Conservation (phyloP, 176 grass and related monocot genomes). For the Carex parvula region DNA sequence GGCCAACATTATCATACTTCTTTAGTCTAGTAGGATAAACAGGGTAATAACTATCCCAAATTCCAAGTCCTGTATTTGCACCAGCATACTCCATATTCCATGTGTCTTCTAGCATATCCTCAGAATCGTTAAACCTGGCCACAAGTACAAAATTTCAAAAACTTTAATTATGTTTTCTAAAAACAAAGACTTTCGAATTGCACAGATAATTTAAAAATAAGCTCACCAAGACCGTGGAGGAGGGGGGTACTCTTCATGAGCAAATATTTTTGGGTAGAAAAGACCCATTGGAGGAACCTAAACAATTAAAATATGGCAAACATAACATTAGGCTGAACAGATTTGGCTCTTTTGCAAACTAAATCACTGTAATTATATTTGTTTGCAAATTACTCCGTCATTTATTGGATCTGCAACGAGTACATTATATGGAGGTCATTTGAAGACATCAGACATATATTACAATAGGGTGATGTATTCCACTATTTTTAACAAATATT, state of each 20-base stretch:
- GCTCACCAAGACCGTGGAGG: slow-evolving; percentile 83
- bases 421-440: not conserved
- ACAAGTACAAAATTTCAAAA: slow-evolving; percentile 16
- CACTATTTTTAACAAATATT: not conserved
- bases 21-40: slow-evolving; percentile 64
- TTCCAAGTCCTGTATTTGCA: slow-evolving; percentile 58
- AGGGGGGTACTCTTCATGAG: slow-evolving; percentile 75
- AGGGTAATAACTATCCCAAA: slow-evolving; percentile 78
- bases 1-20: slow-evolving; percentile 86
- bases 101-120: slow-evolving; percentile 97
- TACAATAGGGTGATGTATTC: not conserved
- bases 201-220: not conserved
- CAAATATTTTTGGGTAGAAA: slow-evolving; percentile 83
- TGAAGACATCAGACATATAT: not conserved
- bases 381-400: not conserved
- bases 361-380: not conserved
- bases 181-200: slow-evolving; percentile 16
- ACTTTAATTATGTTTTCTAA: slow-evolving; percentile 17
- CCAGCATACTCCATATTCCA: slow-evolving; percentile 63
- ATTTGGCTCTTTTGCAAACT: not conserved
- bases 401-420: not conserved
- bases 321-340: slow-evolving; percentile 15
- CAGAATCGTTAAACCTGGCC: slow-evolving; percentile 84
- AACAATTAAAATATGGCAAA: not conserved
- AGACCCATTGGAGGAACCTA: slow-evolving; percentile 98